A percentile compares a stretch with the other conserved stretches of the same genome.
Conservation (phyloP, 1,284 basidiomycete genomes). For the Sporisorium iseilematis-ciliati region DNA sequence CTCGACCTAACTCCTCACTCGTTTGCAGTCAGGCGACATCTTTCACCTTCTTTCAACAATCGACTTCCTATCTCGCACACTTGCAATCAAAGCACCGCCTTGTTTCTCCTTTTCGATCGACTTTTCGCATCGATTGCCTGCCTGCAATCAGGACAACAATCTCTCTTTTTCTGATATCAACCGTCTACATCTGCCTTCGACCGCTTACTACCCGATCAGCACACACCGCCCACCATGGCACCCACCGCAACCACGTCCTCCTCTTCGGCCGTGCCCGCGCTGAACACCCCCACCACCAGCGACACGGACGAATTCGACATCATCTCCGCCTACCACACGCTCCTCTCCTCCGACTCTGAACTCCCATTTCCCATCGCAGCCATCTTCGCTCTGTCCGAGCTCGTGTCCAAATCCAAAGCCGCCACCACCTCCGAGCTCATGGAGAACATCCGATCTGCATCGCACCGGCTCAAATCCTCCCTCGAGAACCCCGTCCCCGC, state of each 20-base stretch:
- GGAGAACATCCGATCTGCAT: slow-evolving; percentile 81
- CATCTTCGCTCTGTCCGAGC: slow-evolving; percentile 82
- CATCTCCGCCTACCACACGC: slow-evolving; percentile 53
- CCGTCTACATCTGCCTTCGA: too few species aligned
- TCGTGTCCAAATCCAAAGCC: slow-evolving; percentile 81
- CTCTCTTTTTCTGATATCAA: too few species aligned
- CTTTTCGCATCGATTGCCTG: too few species aligned
- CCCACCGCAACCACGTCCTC: slow-evolving; percentile 15
- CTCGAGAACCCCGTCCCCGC: slow-evolving; percentile 85
- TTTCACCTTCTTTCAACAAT: too few species aligned
- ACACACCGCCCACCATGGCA: slow-evolving; percentile 10
- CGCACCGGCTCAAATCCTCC: slow-evolving; percentile 76
- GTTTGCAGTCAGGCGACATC: too few species aligned
- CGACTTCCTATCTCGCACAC: not conserved
- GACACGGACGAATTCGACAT: slow-evolving; percentile 57
- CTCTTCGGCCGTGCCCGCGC: slow-evolving; percentile 12
- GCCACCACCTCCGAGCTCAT: slow-evolving; percentile 92
- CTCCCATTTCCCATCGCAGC: slow-evolving; percentile 89
- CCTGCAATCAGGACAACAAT: too few species aligned
- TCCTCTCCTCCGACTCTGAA: slow-evolving; percentile 71
- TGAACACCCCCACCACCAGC: slow-evolving; percentile 4
- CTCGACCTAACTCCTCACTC: too few species aligned
- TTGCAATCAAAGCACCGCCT: not conserved
- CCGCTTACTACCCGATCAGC: too few species aligned
- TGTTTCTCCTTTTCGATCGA: not conserved